A percentile compares a stretch with the other conserved stretches of the same genome.
Conservation (phyloP, 176 grass and related monocot genomes). For the Zoysia pacifica region DNA sequence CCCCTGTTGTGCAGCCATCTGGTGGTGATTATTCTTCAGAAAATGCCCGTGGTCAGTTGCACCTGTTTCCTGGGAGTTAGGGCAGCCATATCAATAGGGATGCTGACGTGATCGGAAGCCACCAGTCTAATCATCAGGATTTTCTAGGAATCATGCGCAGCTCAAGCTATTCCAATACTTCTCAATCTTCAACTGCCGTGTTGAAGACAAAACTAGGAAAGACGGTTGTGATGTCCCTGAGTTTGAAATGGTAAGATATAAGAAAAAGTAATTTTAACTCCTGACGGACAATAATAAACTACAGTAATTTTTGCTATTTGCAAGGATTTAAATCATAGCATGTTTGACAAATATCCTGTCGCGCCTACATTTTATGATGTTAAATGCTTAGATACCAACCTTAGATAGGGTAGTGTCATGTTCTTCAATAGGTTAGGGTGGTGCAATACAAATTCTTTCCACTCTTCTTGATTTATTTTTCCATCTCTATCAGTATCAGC, state of each 20-base stretch:
- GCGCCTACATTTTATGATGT: conserved; percentile 1
- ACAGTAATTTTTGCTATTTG: background rate
- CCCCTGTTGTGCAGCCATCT: background rate
- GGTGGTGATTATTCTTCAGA: conserved; percentile 6
- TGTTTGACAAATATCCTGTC: background rate
- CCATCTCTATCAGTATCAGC: conserved; percentile 73
- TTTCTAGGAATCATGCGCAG: background rate
- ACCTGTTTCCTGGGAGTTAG: background rate
- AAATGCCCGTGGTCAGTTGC: background rate
- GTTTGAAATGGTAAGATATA: background rate
- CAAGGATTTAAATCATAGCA: background rate
- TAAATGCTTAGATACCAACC: conserved; percentile 36
- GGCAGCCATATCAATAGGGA: background rate
- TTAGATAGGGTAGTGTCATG: conserved; percentile 84
- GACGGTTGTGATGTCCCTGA: conserved; percentile 81
- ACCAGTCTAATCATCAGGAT: background rate
- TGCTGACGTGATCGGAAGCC: conserved; percentile 5
- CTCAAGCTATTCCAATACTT: background rate
- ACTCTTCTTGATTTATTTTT: conserved; percentile 79
- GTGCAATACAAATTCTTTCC: conserved; percentile 71
- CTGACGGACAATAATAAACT: background rate
- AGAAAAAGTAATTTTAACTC: background rate
- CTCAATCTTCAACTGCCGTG: conserved; percentile 70
- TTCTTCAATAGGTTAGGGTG: conserved; percentile 80
- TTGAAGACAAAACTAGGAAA: conserved; percentile 93